A percentile compares a stretch with the other conserved stretches of the same genome.
Conservation (phyloP, 192 early-diverging fungal genomes). For the Coemansia sp. region DNA sequence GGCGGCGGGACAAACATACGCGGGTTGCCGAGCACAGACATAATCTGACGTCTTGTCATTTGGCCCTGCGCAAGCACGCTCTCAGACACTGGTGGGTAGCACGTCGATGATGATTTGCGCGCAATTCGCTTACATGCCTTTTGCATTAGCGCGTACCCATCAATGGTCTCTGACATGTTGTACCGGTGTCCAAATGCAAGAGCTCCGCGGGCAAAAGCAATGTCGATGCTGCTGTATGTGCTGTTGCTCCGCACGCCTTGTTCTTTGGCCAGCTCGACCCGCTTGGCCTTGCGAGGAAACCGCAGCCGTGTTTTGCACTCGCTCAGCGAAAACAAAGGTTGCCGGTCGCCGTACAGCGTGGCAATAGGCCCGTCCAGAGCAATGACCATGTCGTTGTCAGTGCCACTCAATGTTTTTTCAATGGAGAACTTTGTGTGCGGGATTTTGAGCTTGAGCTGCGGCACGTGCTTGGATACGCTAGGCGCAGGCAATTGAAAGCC, state of each 20-base stretch:
- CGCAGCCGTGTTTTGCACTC: slow-evolving; percentile 22
- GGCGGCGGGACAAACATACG: slow-evolving; percentile 41
- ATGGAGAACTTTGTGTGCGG: slow-evolving; percentile 31
- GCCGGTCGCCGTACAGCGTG: slow-evolving; percentile 46
- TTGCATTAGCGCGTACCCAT: slow-evolving; percentile 50
- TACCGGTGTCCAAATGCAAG: slow-evolving; percentile 48
- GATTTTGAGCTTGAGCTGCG: slow-evolving; percentile 41
- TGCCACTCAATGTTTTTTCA: slow-evolving; percentile 22
- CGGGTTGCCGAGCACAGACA: slow-evolving; percentile 34
- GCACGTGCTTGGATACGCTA: slow-evolving; percentile 16
- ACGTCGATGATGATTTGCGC: slow-evolving; percentile 36
- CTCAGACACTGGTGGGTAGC: slow-evolving; percentile 30
- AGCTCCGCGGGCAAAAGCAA: slow-evolving; percentile 45
- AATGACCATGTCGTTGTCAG: slow-evolving; percentile 29
- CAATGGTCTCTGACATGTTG: slow-evolving; percentile 55
- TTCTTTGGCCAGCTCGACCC: slow-evolving; percentile 22
- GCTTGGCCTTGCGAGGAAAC: slow-evolving; percentile 38
- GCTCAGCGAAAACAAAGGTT: slow-evolving; percentile 42
- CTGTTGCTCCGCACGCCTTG: slow-evolving; percentile 51
- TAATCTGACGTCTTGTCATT: slow-evolving; percentile 30
- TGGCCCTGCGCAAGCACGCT: slow-evolving; percentile 13
- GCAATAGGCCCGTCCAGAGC: slow-evolving; percentile 28
- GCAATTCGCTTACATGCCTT: slow-evolving; percentile 55
- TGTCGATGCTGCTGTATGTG: slow-evolving; percentile 39
- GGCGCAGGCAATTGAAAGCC: neutral